Evolutionary conservation across 805 yeast species (phyloP).

Genomic region (Cyberlindnera sargentensis): DNA sequence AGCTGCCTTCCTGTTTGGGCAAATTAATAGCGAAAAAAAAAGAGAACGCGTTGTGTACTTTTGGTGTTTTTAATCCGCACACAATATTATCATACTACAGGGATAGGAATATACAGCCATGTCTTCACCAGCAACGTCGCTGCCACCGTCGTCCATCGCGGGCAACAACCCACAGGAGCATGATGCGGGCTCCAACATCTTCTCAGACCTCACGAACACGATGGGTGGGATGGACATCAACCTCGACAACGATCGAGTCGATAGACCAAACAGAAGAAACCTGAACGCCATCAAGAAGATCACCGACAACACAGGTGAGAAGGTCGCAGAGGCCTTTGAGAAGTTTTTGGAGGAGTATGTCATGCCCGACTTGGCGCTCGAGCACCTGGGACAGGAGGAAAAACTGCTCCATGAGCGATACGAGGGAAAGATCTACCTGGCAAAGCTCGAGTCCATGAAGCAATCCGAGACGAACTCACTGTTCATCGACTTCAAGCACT

Average conservation of each 20-base stretch:
- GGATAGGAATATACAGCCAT: neutral
- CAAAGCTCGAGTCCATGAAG: conserved; percentile 77
- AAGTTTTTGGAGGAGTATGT: conserved; percentile 63
- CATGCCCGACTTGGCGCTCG: conserved; percentile 30
- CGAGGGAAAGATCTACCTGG: conserved; percentile 58
- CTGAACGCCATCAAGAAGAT: conserved; percentile 76
- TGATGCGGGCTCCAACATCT: conserved; percentile 4
- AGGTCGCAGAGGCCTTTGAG: conserved; percentile 87
- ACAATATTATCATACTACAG: neutral
- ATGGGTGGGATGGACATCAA: conserved; percentile 3
- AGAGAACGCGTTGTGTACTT: too few species aligned
- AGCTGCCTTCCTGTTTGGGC: conserved; percentile 11
- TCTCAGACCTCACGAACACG: conserved; percentile 20
- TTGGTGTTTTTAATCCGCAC: too few species aligned
- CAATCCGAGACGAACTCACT: conserved; percentile 68
- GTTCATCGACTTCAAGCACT: conserved; percentile 79
- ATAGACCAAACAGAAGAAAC: conserved; percentile 44
- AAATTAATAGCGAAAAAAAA: conserved; percentile 3
- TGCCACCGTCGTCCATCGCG: conserved; percentile 11
- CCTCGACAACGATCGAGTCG: conserved; percentile 11
- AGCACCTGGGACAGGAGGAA: conserved; percentile 23
- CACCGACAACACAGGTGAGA: conserved; percentile 86
- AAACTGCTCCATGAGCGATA: conserved; percentile 31
- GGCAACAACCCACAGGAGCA: conserved; percentile 2
- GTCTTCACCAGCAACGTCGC: conserved; percentile 11